phyloP scores from a whole-genome alignment of 2,329 filamentous ascomycete genomes.

The Thelonectria olida region DNA sequence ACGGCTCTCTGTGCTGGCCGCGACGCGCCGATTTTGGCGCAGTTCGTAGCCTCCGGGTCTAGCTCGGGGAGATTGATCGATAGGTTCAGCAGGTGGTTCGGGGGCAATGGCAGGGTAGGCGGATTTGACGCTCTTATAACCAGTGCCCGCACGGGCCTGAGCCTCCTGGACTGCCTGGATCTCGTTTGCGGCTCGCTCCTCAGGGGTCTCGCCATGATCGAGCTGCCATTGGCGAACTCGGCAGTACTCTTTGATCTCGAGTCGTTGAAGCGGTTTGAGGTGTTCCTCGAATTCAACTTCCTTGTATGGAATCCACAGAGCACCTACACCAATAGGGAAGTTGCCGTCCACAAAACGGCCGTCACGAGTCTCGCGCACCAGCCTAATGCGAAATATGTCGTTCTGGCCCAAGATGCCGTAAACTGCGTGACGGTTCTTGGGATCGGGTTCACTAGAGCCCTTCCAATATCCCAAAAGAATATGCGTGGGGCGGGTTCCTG shows the following conservation, averaged over 20 bases:
- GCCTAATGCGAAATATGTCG: conserved; percentile 72
- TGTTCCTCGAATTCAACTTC: conserved; percentile 68
- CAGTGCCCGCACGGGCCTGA: conserved; percentile 51
- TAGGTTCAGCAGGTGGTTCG: conserved; percentile 27
- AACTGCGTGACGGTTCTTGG: conserved; percentile 67
- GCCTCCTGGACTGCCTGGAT: conserved; percentile 61
- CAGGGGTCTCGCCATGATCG: conserved; percentile 60
- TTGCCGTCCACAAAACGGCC: conserved; percentile 67
- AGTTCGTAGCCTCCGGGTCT: conserved; percentile 49
- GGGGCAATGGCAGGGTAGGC: conserved; percentile 28
- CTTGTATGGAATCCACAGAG: conserved; percentile 70
- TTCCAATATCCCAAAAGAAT: conserved; percentile 70
- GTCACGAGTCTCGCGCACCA: conserved; percentile 68
- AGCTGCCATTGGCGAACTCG: conserved; percentile 68
- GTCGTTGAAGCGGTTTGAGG: conserved; percentile 58
- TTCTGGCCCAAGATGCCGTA: conserved; percentile 71
- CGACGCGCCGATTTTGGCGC: conserved; percentile 54
- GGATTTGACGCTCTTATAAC: conserved; percentile 38
- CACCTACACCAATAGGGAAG: conserved; percentile 68
- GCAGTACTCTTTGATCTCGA: conserved; percentile 71
- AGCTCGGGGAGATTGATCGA: conserved; percentile 25
- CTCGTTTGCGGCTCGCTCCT: conserved; percentile 61
- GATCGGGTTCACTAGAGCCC: conserved; percentile 57
- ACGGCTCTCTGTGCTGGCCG: conserved; percentile 42
- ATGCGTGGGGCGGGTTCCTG: conserved; percentile 63